Percentiles rank a stretch among this genome's conserved stretches.
Conservation (phyloP, 306 rosid genomes). For the Sicyos edulis region DNA sequence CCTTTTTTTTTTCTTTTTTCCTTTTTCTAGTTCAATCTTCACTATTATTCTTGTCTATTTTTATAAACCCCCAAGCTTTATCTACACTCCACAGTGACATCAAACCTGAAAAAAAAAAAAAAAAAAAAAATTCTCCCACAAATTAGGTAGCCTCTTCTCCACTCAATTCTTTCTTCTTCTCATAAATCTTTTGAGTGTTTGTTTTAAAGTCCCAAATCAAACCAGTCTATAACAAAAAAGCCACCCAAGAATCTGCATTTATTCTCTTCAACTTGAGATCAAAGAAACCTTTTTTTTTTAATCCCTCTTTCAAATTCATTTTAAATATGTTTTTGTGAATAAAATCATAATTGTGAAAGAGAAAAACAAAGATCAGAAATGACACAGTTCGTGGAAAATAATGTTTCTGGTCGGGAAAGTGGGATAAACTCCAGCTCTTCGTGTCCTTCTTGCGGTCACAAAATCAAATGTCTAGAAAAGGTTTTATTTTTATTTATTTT, state of each 20-base stretch:
- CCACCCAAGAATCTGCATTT: conserved; percentile 3
- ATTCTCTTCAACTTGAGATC: conserved; percentile 17
- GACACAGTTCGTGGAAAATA: background rate
- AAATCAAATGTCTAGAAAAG: background rate
- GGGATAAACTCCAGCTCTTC: background rate
- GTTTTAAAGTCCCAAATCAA: conserved; percentile 8
- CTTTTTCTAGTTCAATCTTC: background rate
- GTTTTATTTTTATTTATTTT: background rate
- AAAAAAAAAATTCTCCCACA: background rate
- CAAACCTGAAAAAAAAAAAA: no score
- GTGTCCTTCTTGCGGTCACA: conserved; percentile 20
- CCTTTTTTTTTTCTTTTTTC: background rate
- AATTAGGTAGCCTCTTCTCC: conserved; percentile 21
- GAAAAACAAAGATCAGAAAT: background rate
- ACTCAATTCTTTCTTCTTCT: conserved; percentile 10
- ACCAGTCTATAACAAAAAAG: background rate
- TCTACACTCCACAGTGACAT: conserved; percentile 18
- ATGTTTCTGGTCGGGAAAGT: background rate
- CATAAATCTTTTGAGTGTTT: conserved; percentile 15
- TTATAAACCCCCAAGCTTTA: conserved; percentile 5
- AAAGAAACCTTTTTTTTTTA: conserved; percentile 12
- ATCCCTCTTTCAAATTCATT: background rate
- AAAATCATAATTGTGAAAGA: no score
- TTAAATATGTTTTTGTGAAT: background rate
- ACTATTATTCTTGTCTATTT: background rate